phyloP scores from a whole-genome alignment of 2,329 filamentous ascomycete genomes.

The Colletotrichum shisoi region DNA sequence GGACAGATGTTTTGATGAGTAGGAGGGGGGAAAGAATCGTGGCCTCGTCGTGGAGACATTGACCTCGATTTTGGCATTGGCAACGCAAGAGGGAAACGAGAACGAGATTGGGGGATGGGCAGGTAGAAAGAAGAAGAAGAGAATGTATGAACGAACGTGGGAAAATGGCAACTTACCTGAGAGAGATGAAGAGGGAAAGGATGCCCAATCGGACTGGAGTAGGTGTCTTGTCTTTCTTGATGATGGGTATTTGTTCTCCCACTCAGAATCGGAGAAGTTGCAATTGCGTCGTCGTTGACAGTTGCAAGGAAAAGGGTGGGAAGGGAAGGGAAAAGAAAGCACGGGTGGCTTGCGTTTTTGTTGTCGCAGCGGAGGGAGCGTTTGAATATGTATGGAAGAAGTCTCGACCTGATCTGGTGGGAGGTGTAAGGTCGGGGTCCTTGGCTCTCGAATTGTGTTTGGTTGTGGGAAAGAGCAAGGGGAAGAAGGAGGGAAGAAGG shows the following conservation, averaged over 20 bases:
- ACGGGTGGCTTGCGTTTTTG: constrained; percentile 17
- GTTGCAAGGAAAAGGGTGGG: constrained; percentile 23
- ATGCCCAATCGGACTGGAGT: neutral
- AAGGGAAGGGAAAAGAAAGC: constrained; percentile 28
- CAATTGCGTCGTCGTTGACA: constrained; percentile 13
- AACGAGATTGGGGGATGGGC: neutral
- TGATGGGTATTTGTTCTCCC: neutral
- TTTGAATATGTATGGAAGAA: constrained; percentile 23
- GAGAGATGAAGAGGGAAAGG: neutral
- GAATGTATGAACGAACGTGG: neutral
- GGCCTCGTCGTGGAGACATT: neutral
- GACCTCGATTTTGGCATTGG: neutral
- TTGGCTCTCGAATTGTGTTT: constrained; percentile 11
- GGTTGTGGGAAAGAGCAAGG: constrained; percentile 22
- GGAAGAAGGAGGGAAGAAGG: constrained; percentile 28
- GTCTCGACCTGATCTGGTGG: neutral
- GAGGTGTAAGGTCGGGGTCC: constrained; percentile 25
- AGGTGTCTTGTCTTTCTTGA: constrained; percentile 9
- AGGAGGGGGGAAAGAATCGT: too few relatives aligned
- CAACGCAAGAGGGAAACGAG: neutral
- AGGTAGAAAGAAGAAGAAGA: neutral
- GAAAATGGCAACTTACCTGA: constrained; percentile 16
- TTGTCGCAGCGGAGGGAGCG: constrained; percentile 34
- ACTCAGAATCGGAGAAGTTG: constrained; percentile 5
- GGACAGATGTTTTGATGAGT: neutral